These are phyloP conservation scores for Trichopus zeylanicus DNA, from an alignment of 116 monocot species.

Conservation along the genomic window DNA sequence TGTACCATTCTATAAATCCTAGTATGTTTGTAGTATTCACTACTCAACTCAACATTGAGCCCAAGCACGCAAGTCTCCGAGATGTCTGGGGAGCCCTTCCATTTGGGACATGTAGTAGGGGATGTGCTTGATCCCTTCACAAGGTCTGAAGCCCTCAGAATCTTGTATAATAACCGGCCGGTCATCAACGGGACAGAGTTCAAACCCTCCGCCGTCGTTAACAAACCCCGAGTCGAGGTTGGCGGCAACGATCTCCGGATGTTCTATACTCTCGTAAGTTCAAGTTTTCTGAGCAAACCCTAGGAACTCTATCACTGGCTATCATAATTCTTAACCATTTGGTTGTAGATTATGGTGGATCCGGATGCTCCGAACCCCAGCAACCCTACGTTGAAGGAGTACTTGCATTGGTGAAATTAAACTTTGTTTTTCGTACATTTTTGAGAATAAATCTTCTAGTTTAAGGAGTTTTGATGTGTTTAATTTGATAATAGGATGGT, in stretches of 20 bases:
- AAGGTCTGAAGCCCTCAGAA: constrained; percentile 5
- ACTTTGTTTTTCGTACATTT: neutral
- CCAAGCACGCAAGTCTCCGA: too few relatives aligned
- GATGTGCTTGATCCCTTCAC: constrained; percentile 25
- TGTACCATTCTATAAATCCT: too few relatives aligned
- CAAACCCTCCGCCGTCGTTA: constrained; percentile 12
- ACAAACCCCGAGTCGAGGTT: constrained; percentile 14
- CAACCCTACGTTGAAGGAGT: constrained; percentile 47
- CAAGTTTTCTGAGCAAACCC: neutral
- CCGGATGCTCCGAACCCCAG: constrained; percentile 86
- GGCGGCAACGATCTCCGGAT: constrained; percentile 13
- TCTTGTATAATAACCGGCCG: constrained; percentile 6
- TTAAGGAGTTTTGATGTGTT: neutral
- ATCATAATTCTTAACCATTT: neutral
- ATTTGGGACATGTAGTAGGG: constrained; percentile 13
- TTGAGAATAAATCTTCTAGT: neutral
- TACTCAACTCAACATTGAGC: too few relatives aligned
- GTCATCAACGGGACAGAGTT: constrained; percentile 18
- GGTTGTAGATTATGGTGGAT: constrained; percentile 52
- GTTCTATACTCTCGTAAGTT: constrained; percentile 24
- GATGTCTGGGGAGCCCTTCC: neutral
- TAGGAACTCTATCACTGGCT: neutral
- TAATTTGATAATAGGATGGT: constrained; percentile 41
- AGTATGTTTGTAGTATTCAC: too few relatives aligned
- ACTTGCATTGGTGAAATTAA: constrained; percentile 49